Evolutionary conservation across 768 basidiomycete genomes (phyloP), one percentile per base, ranked within the genome.

Genomic region (Tulasnella sp.): DNA sequence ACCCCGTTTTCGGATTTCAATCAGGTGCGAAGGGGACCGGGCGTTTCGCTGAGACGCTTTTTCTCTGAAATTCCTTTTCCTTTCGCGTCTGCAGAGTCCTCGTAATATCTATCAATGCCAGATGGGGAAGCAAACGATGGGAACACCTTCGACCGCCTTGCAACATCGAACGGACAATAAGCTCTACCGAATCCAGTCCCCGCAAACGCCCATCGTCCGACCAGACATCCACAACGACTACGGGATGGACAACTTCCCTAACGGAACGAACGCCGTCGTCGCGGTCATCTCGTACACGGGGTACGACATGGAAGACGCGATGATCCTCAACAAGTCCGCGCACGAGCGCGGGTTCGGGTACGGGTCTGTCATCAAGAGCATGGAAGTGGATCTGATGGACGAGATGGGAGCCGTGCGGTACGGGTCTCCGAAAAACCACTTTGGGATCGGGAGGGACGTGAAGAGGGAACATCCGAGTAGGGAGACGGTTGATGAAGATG

Each of bases 81-180:
- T 26, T 12, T 36, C 67, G 29, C 36, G 5, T 71, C 34, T 35
- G 17, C 76, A 94, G 90, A 91, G 89, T 81, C 92, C 92, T 34
- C 87, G 92, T 77, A 94, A 94, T 77, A 94, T 94, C 71, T 94
- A 94, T 77, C 91, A 96, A 79, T 97, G 95, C 80, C 93, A 94
- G 86, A 99, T 99, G 97, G 95, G 95, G 79, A 99, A 99, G 83
- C 97, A 99, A 87, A 91, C 93, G 1, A 99, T 99, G 97, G 97
- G 97, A 34, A 98, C 97, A 22, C 96, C 97, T 1, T 89, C 94
- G 37, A 98, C 95, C 1, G 91, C 94, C 5, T 80, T 98, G 44
- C 86, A 87, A 76, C 93, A 95, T 77, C 87, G 97, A 73, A 98
- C 97, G 11, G 97, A 99, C 81, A 98, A 98, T 84, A 99, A 98